Base-by-base conservation (phyloP, 331 rosid genomes). In the Prunus yedoensis region DNA sequence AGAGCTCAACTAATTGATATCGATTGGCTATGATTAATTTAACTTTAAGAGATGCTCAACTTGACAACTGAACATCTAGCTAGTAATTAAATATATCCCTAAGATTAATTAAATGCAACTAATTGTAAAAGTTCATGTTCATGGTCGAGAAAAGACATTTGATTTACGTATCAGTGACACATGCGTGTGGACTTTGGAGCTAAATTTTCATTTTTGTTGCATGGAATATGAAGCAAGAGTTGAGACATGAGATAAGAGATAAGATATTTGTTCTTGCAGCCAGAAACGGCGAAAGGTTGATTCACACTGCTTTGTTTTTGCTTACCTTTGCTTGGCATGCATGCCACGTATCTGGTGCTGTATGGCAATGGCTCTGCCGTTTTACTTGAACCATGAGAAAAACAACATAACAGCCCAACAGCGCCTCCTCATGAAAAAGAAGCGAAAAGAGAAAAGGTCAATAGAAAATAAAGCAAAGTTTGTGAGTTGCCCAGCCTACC, bases 321-420 rank as follows among this genome's bases (percentile, higher is more conserved):
- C 15, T 47, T 3, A 16, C 13, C 32, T 27, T 27, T 47, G 60
- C 49, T 74, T 74, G 17, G 67, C 28, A 50, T 69, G 74, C 59
- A 10, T 50, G 74, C 61, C 77, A 73, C 77, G 77, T 46, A 46
- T 73, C 77, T 73, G 9, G 13, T 30, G 20, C 45, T 17, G 14
- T 8, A 30, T 3, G 43, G 67, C 1, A 53, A 21, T 43, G 1
- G 10, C 47, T 74, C 10, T 28, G 70, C 41, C 23, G 32, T 49
- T 74, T 27, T 60, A 27, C 13, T 45, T 27, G n/a, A 28, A 20
- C 70, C 68, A 10, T 60, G 4, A 0, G 12, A 17, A 11, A 57
- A 1, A 0, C 1, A 58, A 8, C 68, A 23, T 49, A 59, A 25
- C 67, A 16, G 43, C 67, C 23, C 15, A 53, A 54, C n/a, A 17